phyloP scores from a whole-genome alignment of 2,329 filamentous ascomycete genomes.

The Botrytis paeoniae region DNA sequence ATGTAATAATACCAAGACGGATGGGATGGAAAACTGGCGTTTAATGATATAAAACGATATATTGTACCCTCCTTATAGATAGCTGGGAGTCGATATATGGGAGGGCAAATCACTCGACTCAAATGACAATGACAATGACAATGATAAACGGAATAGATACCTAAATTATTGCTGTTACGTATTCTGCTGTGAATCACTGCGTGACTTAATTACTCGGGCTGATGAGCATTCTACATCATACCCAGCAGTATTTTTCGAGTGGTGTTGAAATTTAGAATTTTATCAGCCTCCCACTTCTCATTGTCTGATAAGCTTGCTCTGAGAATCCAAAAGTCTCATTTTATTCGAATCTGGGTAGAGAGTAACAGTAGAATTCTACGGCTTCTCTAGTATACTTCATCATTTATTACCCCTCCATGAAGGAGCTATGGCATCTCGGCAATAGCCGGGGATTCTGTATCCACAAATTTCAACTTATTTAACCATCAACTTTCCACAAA shows the following conservation, averaged over 20 bases:
- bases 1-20: constrained; percentile 22
- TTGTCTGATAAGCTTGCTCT: too few relatives aligned
- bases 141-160: not conserved
- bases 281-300: too few relatives aligned
- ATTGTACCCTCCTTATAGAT: constrained; percentile 26
- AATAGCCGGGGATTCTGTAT: constrained; percentile 6
- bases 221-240: not conserved
- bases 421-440: constrained; percentile 14
- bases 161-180: not conserved
- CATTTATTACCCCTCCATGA: not conserved
- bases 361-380: not conserved
- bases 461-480: constrained; percentile 1
- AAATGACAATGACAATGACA: constrained; percentile 17
- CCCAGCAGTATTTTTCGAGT: not conserved
- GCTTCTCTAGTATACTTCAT: not conserved
- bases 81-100: constrained; percentile 11
- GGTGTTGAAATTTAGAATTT: not conserved
- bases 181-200: not conserved
- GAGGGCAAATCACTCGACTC: constrained; percentile 26
- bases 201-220: not conserved
- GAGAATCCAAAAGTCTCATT: not conserved
- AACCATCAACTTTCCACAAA: constrained; percentile 4
- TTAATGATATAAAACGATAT: constrained; percentile 22
- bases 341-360: not conserved
- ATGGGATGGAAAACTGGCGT: constrained; percentile 17